These are phyloP conservation scores for Gyromitra esculenta DNA, from an alignment of 2,329 filamentous ascomycete species.

Conservation along the genomic window DNA sequence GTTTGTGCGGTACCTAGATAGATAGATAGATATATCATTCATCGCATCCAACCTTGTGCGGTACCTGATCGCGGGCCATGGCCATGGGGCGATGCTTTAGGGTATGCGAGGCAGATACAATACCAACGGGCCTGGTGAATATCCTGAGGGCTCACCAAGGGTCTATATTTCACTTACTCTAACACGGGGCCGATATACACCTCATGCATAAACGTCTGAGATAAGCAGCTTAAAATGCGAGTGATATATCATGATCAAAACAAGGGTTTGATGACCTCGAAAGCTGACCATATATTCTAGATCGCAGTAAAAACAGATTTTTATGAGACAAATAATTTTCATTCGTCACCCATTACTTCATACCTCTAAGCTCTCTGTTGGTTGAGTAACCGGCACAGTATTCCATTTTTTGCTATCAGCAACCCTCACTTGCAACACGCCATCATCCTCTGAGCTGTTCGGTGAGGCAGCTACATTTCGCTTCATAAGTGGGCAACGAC, in stretches of 20 bases:
- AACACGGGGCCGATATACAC: not conserved
- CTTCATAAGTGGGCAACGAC: constrained; percentile 64
- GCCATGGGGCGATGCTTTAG: no score
- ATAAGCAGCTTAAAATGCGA: not conserved
- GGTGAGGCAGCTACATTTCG: constrained; percentile 51
- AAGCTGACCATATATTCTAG: not conserved
- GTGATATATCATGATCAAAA: constrained; percentile 15
- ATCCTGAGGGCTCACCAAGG: no score
- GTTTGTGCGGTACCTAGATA: no score
- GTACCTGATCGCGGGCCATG: no score
- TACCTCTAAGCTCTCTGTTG: constrained; percentile 3
- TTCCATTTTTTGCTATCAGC: not conserved
- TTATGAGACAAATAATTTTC: not conserved
- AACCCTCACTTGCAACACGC: not conserved
- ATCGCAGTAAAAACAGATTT: not conserved
- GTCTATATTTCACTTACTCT: no score
- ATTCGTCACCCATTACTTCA: not conserved
- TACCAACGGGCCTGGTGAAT: no score
- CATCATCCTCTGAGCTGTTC: not conserved
- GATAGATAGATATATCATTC: no score
- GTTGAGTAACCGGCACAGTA: not conserved
- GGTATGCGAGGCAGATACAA: no score
- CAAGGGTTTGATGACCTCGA: not conserved
- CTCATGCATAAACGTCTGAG: not conserved
- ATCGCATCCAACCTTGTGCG: no score